Evolutionary conservation across 83 land plant species (phyloP), one percentile per base, ranked within the genome.

Genomic region (Thuja plicata): DNA sequence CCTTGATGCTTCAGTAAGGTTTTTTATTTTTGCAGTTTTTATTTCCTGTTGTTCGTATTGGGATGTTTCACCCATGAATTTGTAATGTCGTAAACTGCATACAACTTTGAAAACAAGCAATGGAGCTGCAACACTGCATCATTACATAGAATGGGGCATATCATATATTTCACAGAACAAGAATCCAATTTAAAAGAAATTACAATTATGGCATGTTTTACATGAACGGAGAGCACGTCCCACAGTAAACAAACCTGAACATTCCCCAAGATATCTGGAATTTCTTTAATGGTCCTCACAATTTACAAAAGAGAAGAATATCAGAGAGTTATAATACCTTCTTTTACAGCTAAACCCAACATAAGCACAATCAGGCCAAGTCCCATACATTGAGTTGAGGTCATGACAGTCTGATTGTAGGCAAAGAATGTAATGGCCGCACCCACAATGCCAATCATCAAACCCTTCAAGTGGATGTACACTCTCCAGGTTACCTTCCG

Each of bases 371-470:
- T 34, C 46, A 94, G 86, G 35, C 95, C 95, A 66, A 90, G 85
- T 2, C 46, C 87, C 85, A 93, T 73, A 78, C 94, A 91, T 46
- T 93, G 90, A 40, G 93, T 92, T 62, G 92, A 43, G 46, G 95
- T 88, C 12, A 92, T 50, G 38, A 89, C 17, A n/a, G 91, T 90
- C 89, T 94, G 95, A 21, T 89, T 87, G 91, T 94, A 94, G 5
- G 95, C 93, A 7, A 87, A 82, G 71, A 93, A 84, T 27, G 95
- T 94, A 37, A 94, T 78, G 24, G 86, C 90, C 83, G 90, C 89
- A 16, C 95, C 95, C 19, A 88, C 91, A 13, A 87, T 21, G 12
- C 95, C 95, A 24, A 93, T 93, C 88, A 92, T 9, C n/a, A 93
- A 55, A 37, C 93, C 88, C 27, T 87, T 88, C 87, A 82, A n/a